phyloP scores from a whole-genome alignment of 179 eudicot genomes.

The Patellifolia procumbens region DNA sequence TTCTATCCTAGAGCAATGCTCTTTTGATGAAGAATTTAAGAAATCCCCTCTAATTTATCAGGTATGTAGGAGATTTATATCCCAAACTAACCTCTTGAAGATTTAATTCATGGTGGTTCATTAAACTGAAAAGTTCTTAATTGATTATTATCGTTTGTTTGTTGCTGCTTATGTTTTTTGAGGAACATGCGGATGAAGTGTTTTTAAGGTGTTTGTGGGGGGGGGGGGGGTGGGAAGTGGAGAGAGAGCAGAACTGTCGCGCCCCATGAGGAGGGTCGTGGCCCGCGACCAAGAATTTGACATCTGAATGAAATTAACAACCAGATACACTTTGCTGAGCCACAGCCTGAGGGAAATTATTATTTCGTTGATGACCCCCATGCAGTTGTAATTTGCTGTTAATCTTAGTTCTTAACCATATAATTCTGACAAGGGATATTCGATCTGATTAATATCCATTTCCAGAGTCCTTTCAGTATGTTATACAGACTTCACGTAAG shows the following conservation, averaged over 20 bases:
- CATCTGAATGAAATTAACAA: no score
- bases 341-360: background rate
- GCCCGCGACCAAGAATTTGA: background rate
- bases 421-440: background rate
- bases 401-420: background rate
- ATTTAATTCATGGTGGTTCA: background rate
- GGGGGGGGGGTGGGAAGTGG: background rate
- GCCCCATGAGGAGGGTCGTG: no score
- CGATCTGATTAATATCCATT: background rate
- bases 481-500: no score
- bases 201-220: no score
- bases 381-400: background rate
- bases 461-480: no score
- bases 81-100: background rate
- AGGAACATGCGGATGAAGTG: no score
- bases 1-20: slow-evolving; percentile 68
- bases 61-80: slow-evolving; percentile 40
- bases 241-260: no score
- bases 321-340: background rate
- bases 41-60: slow-evolving; percentile 88
- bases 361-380: background rate
- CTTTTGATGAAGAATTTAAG: slow-evolving; percentile 69
- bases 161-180: background rate
- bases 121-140: background rate
- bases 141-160: background rate